Conservation (phyloP, 306 rosid genomes). For the Heteromeles arbutifolia region DNA sequence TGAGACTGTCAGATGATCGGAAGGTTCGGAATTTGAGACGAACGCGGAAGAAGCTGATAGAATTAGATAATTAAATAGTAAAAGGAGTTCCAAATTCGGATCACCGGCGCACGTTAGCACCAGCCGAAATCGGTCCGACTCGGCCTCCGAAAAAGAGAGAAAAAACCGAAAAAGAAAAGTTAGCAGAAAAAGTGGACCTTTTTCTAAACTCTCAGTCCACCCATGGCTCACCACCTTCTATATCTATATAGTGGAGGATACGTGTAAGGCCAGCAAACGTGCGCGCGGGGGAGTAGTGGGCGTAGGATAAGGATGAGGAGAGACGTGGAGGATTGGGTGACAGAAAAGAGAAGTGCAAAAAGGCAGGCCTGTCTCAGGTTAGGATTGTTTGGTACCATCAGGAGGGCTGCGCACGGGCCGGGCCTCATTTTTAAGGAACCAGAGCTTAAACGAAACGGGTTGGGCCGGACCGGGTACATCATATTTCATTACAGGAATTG, state of each 20-base stretch:
- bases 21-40: background rate
- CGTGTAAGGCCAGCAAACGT: background rate
- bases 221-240: background rate
- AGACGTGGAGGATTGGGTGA: background rate
- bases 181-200: background rate
- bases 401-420: no score
- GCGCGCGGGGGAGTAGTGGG: background rate
- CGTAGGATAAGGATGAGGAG: background rate
- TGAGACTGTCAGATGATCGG: background rate
- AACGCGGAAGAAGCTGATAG: background rate
- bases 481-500: no score
- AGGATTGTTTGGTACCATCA: background rate
- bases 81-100: background rate
- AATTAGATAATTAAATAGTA: background rate
- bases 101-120: slow-evolving; percentile 42
- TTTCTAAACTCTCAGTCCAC: background rate
- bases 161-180: background rate
- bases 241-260: no score
- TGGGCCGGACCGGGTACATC: no score
- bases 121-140: background rate
- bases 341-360: background rate
- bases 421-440: no score
- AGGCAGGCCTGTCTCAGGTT: rapidly evolving
- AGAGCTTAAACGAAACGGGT: no score
- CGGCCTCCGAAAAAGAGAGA: background rate